Base-by-base conservation (phyloP, 129 eudicot species). In the Arctium lappa region DNA sequence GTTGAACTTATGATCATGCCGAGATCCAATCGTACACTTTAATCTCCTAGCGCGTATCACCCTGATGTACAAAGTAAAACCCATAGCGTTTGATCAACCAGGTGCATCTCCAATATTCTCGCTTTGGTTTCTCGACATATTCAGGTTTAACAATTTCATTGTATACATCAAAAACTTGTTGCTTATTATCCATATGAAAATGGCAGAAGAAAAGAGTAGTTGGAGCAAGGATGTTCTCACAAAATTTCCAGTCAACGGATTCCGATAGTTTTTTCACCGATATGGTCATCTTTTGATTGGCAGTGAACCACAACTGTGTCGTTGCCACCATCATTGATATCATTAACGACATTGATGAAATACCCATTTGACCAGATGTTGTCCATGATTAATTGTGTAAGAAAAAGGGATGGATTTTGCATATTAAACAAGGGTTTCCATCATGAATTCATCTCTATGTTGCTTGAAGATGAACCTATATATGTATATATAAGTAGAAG, bases 151-250 rank as follows among this genome's bases (percentile, higher is more conserved):
- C 38, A 3, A 38, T 40, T 31, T 53, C 34, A 13, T 81, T 85
- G 11, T 36, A 85, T 6, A 81, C 88, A 27, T 85, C 88, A 38
- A 85, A 80, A 80, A 22, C 66, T 75, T 75, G 81, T 48, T 85
- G 68, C 13, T 56, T 12, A 36, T 32, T 9, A 6, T 79, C 81
- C 81, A 30, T 53, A 27, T 42, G 76, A 69, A 81, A 36, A 75
- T 80, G 88, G 68, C 88, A 80, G 15, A 50, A 80, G 62, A 7
- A 80, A 32, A 81, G 85, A 70, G 88, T 81, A 74, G 73, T 50
- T 2, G 86, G 86, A 60, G 53, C 36, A n/a, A 85, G 0, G 53
- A 81, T 8, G 1, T 60, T 71, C 44, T 53, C 77, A 71, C 88
- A 85, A 34, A 85, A 85, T 12, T 75, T 29, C 85, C 85, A 81